phyloP scores from a whole-genome alignment of 1,139 yeast genomes.

The Zygosaccharomyces sapae region DNA sequence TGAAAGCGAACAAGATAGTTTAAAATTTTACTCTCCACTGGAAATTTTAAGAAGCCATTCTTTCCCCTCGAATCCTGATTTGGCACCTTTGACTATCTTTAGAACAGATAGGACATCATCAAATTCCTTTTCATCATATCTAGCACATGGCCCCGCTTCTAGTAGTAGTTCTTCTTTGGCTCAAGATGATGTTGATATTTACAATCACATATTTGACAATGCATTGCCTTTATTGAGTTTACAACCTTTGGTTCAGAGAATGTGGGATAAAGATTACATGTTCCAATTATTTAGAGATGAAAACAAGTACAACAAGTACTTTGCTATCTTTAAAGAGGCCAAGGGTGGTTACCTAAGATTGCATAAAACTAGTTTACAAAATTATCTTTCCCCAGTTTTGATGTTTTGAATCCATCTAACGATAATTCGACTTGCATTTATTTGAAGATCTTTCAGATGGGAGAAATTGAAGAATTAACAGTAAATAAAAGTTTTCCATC shows the following conservation, averaged over 20 bases:
- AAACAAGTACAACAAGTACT: conserved; percentile 24
- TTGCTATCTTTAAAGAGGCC: conserved; percentile 25
- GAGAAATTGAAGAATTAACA: conserved; percentile 25
- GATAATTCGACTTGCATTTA: conserved; percentile 18
- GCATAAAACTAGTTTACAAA: conserved; percentile 18
- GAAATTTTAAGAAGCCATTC: conserved; percentile 10
- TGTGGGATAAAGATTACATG: conserved; percentile 15
- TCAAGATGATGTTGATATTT: conserved; percentile 31
- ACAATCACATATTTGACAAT: conserved; percentile 27
- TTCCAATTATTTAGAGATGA: conserved; percentile 5
- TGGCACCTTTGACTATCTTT: conserved; percentile 9
- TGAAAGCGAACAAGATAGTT: conserved; percentile 1
- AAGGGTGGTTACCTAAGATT: conserved; percentile 34
- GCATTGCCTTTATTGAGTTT: conserved; percentile 20
- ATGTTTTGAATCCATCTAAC: conserved; percentile 17
- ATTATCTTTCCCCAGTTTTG: conserved; percentile 20
- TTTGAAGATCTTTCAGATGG: conserved; percentile 34
- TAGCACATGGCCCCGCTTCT: conserved; percentile 20
- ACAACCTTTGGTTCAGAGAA: conserved; percentile 19
- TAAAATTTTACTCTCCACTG: conserved; percentile 13
- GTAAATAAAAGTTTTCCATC: conserved; percentile 27
- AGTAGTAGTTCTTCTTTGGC: conserved; percentile 19
- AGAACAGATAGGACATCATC: conserved; percentile 20
- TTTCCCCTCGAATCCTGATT: conserved; percentile 7
- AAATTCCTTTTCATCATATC: conserved; percentile 28